These are phyloP conservation scores for Rhinocladiella mackenziei DNA, from an alignment of 2,329 filamentous ascomycete species.

Conservation along the genomic window DNA sequence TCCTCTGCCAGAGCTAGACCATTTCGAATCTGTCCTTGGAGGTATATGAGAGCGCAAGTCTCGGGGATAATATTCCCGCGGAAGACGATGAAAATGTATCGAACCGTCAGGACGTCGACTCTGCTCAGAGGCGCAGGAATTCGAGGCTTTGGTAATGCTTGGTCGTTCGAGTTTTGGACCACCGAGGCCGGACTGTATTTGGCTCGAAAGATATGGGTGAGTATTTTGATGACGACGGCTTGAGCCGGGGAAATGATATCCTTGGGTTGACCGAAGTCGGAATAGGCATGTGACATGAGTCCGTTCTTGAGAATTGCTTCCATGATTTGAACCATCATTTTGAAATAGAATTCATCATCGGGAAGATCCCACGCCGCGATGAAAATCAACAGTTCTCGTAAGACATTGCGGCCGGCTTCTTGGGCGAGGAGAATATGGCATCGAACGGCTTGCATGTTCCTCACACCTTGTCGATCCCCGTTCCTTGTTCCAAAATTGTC, in stretches of 20 bases:
- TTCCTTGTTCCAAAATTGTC: conserved; percentile 66
- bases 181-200: conserved; percentile 49
- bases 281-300: conserved; percentile 86
- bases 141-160: conserved; percentile 50
- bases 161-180: conserved; percentile 44
- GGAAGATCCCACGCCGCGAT: conserved; percentile 96
- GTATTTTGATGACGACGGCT: conserved; percentile 82
- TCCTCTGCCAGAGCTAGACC: conserved; percentile 73
- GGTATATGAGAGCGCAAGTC: conserved; percentile 87
- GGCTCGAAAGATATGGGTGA: conserved; percentile 81
- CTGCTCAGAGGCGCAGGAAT: conserved; percentile 52
- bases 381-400: conserved; percentile 89
- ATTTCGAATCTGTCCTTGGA: conserved; percentile 83
- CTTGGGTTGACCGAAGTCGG: conserved; percentile 84
- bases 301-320: conserved; percentile 87
- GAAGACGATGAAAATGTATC: conserved; percentile 91
- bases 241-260: conserved; percentile 95
- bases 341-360: conserved; percentile 90
- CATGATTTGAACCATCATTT: conserved; percentile 93
- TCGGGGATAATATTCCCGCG: conserved; percentile 89
- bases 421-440: conserved; percentile 86
- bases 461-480: conserved; percentile 49
- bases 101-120: conserved; percentile 65
- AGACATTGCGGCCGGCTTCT: conserved; percentile 82
- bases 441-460: conserved; percentile 83